These are phyloP conservation scores for Termitomyces sp. DNA, from an alignment of 1,284 basidiomycete genomes.

Conservation along the genomic window DNA sequence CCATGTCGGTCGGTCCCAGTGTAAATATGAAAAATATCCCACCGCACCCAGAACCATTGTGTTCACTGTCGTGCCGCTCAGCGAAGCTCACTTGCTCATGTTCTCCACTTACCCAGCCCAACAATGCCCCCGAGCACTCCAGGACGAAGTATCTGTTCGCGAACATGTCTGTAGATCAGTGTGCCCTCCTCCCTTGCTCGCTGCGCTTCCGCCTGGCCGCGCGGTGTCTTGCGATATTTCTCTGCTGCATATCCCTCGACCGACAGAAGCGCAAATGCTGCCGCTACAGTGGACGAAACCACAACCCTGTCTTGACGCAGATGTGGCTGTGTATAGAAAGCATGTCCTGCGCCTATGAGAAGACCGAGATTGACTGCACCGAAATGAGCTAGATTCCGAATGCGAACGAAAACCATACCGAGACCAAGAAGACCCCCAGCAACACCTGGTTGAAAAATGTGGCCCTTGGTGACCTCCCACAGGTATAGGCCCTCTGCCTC, in stretches of 20 bases:
- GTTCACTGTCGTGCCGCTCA: conserved; percentile 47
- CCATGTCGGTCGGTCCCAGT: conserved; percentile 70
- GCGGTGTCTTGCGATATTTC: conserved; percentile 55
- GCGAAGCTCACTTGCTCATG: not conserved
- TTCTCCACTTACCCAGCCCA: conserved; percentile 47
- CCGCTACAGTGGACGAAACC: conserved; percentile 50
- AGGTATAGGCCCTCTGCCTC: conserved; percentile 50
- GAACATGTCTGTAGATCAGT: conserved; percentile 51
- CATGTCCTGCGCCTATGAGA: conserved; percentile 56
- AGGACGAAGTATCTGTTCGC: conserved; percentile 62
- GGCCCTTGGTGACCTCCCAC: conserved; percentile 55
- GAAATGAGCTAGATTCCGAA: not conserved
- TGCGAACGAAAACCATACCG: conserved; percentile 38
- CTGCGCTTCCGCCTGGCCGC: conserved; percentile 52
- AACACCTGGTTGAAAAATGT: conserved; percentile 62
- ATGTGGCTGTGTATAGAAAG: conserved; percentile 62
- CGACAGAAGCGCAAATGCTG: conserved; percentile 51
- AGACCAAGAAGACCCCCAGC: conserved; percentile 72
- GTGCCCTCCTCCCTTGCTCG: conserved; percentile 61
- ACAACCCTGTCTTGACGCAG: conserved; percentile 56
- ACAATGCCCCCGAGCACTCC: conserved; percentile 66
- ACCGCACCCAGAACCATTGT: conserved; percentile 61
- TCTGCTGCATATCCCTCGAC: conserved; percentile 64
- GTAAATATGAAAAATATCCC: conserved; percentile 63
- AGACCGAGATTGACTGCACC: conserved; percentile 68